Evolutionary conservation across 805 yeast genomes (phyloP).

Genomic region (Dipodascus geniculatus): DNA sequence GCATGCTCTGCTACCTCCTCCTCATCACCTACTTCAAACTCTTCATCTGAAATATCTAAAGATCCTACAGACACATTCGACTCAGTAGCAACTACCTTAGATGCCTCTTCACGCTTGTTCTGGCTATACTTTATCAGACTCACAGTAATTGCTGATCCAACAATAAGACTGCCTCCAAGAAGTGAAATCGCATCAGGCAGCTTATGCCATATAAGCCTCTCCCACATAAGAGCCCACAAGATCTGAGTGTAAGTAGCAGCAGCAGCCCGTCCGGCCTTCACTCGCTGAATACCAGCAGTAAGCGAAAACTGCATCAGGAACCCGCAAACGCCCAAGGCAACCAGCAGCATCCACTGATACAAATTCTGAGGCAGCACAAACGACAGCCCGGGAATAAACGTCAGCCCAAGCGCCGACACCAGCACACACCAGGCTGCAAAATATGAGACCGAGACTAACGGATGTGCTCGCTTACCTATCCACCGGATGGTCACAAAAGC

Average conservation of each 20-base stretch:
- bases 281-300: conserved; percentile 77
- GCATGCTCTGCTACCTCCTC: background rate
- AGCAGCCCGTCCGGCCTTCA: conserved; percentile 64
- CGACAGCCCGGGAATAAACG: conserved; percentile 43
- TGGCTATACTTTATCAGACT: conserved; percentile 34
- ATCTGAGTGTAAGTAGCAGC: conserved; percentile 67
- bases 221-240: conserved; percentile 70
- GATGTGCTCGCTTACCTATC: conserved; percentile 71
- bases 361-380: conserved; percentile 50
- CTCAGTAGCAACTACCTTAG: background rate
- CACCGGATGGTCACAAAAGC: conserved; percentile 63
- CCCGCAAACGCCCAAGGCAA: conserved; percentile 60
- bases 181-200: conserved; percentile 59
- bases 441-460: conserved; percentile 66
- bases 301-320: conserved; percentile 69
- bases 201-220: conserved; percentile 57
- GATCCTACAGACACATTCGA: background rate
- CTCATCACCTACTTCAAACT: background rate
- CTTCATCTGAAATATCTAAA: background rate
- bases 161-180: conserved; percentile 56
- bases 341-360: conserved; percentile 56
- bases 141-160: conserved; percentile 52
- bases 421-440: conserved; percentile 53
- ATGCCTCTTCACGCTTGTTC: conserved; percentile 17
- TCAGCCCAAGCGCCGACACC: conserved; percentile 40